phyloP scores from a whole-genome alignment of 2,329 filamentous ascomycete species.

The Lachnellula willkommii region DNA sequence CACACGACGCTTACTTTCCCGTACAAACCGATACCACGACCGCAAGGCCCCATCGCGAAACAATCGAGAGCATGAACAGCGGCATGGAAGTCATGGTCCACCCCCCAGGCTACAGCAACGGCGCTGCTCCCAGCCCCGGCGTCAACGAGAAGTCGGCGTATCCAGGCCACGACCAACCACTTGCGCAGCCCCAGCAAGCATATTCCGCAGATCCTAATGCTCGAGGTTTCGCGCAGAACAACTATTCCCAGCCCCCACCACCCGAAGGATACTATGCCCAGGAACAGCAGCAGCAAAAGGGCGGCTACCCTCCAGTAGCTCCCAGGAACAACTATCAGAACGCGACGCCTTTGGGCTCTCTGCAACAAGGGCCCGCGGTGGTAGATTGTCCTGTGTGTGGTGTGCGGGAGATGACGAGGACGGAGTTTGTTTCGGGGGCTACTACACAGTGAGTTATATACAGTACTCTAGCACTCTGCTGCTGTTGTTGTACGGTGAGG shows the following conservation, averaged over 20 bases:
- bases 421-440: constrained; percentile 15
- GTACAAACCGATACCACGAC: background rate
- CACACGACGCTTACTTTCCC: background rate
- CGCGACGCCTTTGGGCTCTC: constrained; percentile 8
- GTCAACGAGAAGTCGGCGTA: background rate
- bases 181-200: background rate
- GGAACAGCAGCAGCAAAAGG: background rate
- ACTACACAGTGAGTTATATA: constrained; percentile 21
- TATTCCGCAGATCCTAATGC: too few relatives aligned
- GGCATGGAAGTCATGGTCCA: background rate
- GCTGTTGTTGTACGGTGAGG: too few relatives aligned
- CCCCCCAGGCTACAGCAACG: background rate
- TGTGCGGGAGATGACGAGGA: constrained; percentile 16
- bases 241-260: background rate
- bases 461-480: background rate
- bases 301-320: background rate
- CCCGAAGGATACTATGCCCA: background rate
- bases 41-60: background rate
- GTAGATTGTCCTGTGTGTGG: constrained; percentile 25
- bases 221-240: background rate
- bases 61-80: background rate
- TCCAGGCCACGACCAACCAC: background rate
- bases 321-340: constrained; percentile 9
- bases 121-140: background rate
- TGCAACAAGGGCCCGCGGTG: constrained; percentile 14